Evolutionary conservation across 2,329 filamentous ascomycete species (phyloP).

Genomic region (Neofusicoccum sp.): DNA sequence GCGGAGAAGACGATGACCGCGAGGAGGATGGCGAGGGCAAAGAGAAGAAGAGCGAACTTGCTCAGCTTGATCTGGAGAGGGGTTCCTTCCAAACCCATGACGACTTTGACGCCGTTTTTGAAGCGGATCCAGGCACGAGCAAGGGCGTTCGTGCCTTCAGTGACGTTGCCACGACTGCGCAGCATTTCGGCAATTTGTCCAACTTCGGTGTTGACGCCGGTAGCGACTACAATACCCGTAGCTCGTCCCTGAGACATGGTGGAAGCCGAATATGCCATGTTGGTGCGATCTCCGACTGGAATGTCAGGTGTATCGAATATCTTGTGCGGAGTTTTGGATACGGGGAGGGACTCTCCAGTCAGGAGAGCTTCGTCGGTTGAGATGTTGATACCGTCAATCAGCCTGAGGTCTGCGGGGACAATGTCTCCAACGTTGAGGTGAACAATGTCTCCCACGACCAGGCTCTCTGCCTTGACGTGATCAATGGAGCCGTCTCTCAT

Average conservation of each 20-base stretch:
- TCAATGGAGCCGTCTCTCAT: constrained; percentile 35
- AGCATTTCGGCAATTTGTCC: constrained; percentile 64
- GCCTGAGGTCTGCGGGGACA: constrained; percentile 64
- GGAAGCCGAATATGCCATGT: constrained; percentile 69
- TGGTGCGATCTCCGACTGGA: constrained; percentile 63
- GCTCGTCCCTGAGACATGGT: constrained; percentile 70
- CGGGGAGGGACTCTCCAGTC: constrained; percentile 70
- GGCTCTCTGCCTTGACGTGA: constrained; percentile 37
- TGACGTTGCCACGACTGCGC: constrained; percentile 3
- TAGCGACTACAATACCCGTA: constrained; percentile 65
- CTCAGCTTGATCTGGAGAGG: constrained; percentile 82
- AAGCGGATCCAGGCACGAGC: constrained; percentile 26
- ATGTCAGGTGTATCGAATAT: constrained; percentile 52
- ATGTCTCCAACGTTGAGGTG: constrained; percentile 55
- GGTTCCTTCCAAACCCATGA: constrained; percentile 72
- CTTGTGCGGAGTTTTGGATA: constrained; percentile 61
- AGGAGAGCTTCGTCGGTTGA: constrained; percentile 74
- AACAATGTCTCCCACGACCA: constrained; percentile 41
- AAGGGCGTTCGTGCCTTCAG: constrained; percentile 13
- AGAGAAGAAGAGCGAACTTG: constrained; percentile 79
- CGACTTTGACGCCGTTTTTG: constrained; percentile 41
- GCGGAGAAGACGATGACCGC: constrained; percentile 68
- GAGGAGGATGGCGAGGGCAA: constrained; percentile 69
- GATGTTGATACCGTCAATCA: constrained; percentile 66
- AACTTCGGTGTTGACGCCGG: constrained; percentile 73